Conservation (phyloP, 495 filamentous ascomycete genomes). For the Lasiosphaeria hispida region DNA sequence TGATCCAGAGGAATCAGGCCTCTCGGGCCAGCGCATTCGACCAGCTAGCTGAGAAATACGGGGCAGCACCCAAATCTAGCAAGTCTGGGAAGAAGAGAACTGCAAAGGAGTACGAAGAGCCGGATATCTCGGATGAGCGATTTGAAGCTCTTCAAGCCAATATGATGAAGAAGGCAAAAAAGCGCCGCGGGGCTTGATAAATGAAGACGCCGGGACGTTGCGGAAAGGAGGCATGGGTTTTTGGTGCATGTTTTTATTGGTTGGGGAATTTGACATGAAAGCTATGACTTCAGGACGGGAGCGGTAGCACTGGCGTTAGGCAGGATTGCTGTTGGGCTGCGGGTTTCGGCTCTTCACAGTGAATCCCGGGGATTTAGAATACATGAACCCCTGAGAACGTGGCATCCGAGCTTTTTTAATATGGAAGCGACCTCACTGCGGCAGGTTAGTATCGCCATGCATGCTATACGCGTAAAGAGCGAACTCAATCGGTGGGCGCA, state of each 20-base stretch:
- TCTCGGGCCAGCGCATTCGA: constrained; percentile 55
- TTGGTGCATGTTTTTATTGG: not conserved
- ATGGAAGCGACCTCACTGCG: too few species aligned
- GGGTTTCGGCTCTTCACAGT: too few species aligned
- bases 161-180: constrained; percentile 44
- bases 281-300: not conserved
- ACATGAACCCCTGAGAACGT: too few species aligned
- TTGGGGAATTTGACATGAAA: not conserved
- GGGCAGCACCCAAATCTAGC: constrained; percentile 20
- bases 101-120: constrained; percentile 44
- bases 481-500: too few species aligned
- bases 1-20: constrained; percentile 42
- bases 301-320: not conserved
- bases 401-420: too few species aligned
- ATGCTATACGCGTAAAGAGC: too few species aligned
- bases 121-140: constrained; percentile 65
- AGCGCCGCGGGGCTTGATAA: constrained; percentile 19
- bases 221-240: not conserved
- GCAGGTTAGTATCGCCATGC: too few species aligned
- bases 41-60: constrained; percentile 72
- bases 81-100: constrained; percentile 38
- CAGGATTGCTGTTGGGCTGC: too few species aligned
- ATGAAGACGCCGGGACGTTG: not conserved
- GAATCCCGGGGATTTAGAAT: too few species aligned
- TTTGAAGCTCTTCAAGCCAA: constrained; percentile 52